phyloP scores from a whole-genome alignment of 805 yeast species.

The Myxozyma udenii region DNA sequence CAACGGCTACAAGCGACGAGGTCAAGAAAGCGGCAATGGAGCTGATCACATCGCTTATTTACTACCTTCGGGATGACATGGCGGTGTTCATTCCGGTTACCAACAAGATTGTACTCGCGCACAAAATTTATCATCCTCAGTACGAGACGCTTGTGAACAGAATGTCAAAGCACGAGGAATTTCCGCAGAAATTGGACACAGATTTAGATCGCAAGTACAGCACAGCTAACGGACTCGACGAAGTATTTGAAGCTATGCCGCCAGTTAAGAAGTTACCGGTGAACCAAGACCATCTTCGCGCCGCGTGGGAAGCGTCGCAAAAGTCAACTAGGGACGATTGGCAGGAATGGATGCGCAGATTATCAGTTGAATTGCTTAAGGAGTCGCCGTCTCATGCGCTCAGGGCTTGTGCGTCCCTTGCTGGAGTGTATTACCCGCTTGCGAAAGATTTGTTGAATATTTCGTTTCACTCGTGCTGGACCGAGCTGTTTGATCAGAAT shows the following conservation, averaged over 20 bases:
- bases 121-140: constrained; percentile 63
- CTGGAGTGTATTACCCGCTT: constrained; percentile 79
- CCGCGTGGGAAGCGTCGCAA: constrained; percentile 89
- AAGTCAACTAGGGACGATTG: constrained; percentile 91
- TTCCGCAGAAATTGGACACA: constrained; percentile 71
- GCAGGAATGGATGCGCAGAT: constrained; percentile 93
- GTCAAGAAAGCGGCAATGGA: constrained; percentile 65
- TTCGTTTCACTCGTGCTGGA: constrained; percentile 94
- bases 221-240: constrained; percentile 40
- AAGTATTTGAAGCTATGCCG: constrained; percentile 60
- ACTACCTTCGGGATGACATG: constrained; percentile 81
- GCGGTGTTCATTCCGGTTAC: constrained; percentile 82
- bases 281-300: constrained; percentile 60
- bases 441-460: constrained; percentile 91
- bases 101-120: constrained; percentile 54
- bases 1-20: constrained; percentile 50
- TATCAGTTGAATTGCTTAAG: constrained; percentile 78
- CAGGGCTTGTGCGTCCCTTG: constrained; percentile 86
- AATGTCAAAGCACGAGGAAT: constrained; percentile 75
- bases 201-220: constrained; percentile 55
- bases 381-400: constrained; percentile 94
- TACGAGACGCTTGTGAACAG: constrained; percentile 81
- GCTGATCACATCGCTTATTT: constrained; percentile 66
- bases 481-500: constrained; percentile 79
- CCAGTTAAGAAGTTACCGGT: constrained; percentile 72